phyloP scores from a whole-genome alignment of 1,139 yeast species.

The Tardiomyces blankii region DNA sequence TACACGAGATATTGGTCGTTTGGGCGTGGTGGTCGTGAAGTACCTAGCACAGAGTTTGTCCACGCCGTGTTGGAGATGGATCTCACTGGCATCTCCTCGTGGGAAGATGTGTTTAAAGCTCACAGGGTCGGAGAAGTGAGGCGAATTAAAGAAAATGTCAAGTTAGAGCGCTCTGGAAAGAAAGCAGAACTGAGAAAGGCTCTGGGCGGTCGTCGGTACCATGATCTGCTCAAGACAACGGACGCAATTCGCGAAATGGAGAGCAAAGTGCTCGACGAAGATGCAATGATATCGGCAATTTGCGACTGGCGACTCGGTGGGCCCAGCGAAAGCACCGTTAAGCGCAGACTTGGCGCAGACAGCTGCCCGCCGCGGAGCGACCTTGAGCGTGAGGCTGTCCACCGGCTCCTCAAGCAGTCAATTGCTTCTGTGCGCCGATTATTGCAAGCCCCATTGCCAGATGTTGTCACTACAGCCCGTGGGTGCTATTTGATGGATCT shows the following conservation, averaged over 20 bases:
- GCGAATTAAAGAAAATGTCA: conserved; percentile 58
- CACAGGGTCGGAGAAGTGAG: conserved; percentile 71
- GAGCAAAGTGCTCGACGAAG: conserved; percentile 23
- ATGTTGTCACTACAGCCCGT: background rate
- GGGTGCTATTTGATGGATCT: background rate
- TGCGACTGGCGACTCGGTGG: background rate
- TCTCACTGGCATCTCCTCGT: conserved; percentile 1
- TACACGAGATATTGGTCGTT: no score
- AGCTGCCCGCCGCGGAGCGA: no score
- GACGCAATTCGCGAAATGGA: conserved; percentile 54
- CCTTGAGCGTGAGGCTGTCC: background rate
- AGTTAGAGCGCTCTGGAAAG: conserved; percentile 39
- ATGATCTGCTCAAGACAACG: conserved; percentile 58
- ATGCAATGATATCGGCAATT: conserved; percentile 8
- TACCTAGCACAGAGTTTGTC: no score
- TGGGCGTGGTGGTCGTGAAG: no score
- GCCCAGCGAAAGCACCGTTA: background rate
- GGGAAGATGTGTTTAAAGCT: conserved; percentile 8
- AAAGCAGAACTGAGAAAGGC: conserved; percentile 36
- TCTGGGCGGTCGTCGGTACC: conserved; percentile 54
- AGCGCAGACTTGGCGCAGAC: no score
- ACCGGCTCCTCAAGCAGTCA: background rate
- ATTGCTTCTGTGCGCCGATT: background rate
- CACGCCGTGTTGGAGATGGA: background rate
- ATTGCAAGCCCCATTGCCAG: background rate